Percentiles rank a stretch among this genome's conserved stretches.
Evolutionary conservation across 345 rosid species (phyloP).

Genomic region (Hirschfeldia incana): DNA sequence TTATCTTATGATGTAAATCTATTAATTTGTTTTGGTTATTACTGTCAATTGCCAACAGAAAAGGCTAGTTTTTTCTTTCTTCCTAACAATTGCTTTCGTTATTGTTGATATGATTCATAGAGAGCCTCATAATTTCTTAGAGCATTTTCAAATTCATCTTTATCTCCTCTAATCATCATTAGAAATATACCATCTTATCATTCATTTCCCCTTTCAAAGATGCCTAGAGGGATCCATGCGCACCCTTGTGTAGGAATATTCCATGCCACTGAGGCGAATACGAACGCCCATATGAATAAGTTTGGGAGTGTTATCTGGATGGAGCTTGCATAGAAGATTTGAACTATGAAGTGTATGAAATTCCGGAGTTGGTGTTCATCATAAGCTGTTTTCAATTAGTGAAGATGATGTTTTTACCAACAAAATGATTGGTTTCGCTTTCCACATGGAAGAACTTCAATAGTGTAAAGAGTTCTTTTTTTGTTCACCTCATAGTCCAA

Average conservation of each 20-base stretch:
- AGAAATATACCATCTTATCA: not conserved
- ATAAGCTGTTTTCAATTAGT: too few species aligned
- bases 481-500: not conserved
- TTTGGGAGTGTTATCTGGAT: conserved; percentile 34
- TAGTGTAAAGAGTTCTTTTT: not conserved
- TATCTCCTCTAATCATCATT: too few species aligned
- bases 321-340: not conserved
- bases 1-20: conserved; percentile 28
- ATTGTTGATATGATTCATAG: not conserved
- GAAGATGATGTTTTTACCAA: not conserved
- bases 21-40: not conserved
- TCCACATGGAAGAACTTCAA: not conserved
- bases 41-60: conserved; percentile 16
- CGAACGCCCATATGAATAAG: conserved; percentile 94
- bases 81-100: not conserved
- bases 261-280: conserved; percentile 95
- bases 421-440: not conserved
- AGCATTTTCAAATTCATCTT: not conserved
- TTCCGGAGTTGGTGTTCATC: not conserved
- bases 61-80: not conserved
- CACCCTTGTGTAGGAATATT: conserved; percentile 98
- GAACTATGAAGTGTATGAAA: not conserved
- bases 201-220: not conserved
- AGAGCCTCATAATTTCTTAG: not conserved
- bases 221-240: conserved; percentile 79